phyloP scores from a whole-genome alignment of 164 flowering plant genomes.

The Dillenia suffruticosa region DNA sequence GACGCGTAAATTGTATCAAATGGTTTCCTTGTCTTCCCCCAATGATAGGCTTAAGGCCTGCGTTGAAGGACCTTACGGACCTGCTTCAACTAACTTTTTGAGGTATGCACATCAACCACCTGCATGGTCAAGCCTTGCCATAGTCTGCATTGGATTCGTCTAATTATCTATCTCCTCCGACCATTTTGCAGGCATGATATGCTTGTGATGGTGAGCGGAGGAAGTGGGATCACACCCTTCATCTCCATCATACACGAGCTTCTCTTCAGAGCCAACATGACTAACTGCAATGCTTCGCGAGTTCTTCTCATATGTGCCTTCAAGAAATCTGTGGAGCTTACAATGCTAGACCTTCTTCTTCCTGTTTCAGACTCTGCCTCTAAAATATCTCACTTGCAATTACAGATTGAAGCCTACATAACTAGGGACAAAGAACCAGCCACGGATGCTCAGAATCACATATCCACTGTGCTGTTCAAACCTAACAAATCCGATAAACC shows the following conservation, averaged over 20 bases:
- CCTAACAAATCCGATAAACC: conserved; percentile 46
- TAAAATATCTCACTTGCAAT: conserved; percentile 32
- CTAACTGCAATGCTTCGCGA: conserved; percentile 32
- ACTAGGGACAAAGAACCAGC: conserved; percentile 57
- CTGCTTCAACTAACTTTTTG: conserved; percentile 49
- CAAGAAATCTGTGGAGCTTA: conserved; percentile 50
- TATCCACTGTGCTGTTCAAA: conserved; percentile 53
- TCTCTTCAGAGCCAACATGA: conserved; percentile 20
- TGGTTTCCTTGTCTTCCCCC: conserved; percentile 44
- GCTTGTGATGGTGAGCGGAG: conserved; percentile 81
- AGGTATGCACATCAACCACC: conserved; percentile 28
- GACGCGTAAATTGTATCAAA: conserved; percentile 53
- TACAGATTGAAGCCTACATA: conserved; percentile 69
- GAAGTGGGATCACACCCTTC: conserved; percentile 84
- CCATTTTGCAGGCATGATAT: conserved; percentile 53
- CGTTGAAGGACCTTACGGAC: conserved; percentile 92
- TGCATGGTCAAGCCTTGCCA: too few species aligned
- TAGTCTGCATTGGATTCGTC: too few species aligned
- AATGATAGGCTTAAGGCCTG: conserved; percentile 51
- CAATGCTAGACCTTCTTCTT: conserved; percentile 72
- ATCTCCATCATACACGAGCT: conserved; percentile 69
- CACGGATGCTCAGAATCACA: conserved; percentile 10
- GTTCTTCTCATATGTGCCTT: conserved; percentile 49
- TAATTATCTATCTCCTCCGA: too few species aligned
- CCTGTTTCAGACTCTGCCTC: conserved; percentile 36